Evolutionary conservation across 192 early-diverging fungal species (phyloP).

Genomic region (Coemansia sp.): DNA sequence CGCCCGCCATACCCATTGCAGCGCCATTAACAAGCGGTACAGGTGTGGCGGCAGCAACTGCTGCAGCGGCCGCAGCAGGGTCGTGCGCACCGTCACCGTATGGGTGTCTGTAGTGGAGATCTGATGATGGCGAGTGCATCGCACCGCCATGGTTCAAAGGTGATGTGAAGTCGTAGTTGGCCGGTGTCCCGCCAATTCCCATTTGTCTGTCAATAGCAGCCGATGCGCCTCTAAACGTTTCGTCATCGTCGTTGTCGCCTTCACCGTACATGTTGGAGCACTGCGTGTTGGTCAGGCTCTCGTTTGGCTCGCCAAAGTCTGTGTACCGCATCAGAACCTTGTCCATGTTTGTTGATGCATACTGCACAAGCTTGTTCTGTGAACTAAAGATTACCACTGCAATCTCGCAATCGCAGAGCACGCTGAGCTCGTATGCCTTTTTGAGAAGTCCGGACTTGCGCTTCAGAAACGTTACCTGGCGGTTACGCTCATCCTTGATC

Average conservation of each 20-base stretch:
- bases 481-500: slow-evolving; percentile 88
- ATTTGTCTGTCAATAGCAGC: slow-evolving; percentile 16
- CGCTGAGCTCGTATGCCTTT: slow-evolving; percentile 93
- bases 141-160: slow-evolving; percentile 14
- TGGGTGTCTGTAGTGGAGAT: slow-evolving; percentile 5
- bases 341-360: slow-evolving; percentile 93
- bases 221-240: slow-evolving; percentile 17
- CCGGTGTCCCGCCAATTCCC: slow-evolving; percentile 8
- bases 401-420: slow-evolving; percentile 94
- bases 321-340: slow-evolving; percentile 88
- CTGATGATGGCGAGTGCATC: slow-evolving; percentile 11
- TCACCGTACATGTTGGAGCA: slow-evolving; percentile 41
- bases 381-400: slow-evolving; percentile 93
- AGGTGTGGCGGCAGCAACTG: slow-evolving; percentile 13
- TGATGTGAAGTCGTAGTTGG: slow-evolving; percentile 31
- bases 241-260: slow-evolving; percentile 40
- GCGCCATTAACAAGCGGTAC: neutral
- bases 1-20: neutral
- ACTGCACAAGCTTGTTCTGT: slow-evolving; percentile 92
- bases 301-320: slow-evolving; percentile 58
- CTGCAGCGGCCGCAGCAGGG: neutral
- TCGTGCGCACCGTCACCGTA: slow-evolving; percentile 2
- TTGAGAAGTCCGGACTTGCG: slow-evolving; percentile 94
- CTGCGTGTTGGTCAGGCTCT: slow-evolving; percentile 62
- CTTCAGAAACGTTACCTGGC: slow-evolving; percentile 95